Evolutionary conservation across 2,329 filamentous ascomycete genomes (phyloP), one percentile per base, ranked within the genome.

Genomic region (Aspergillus sp.): DNA sequence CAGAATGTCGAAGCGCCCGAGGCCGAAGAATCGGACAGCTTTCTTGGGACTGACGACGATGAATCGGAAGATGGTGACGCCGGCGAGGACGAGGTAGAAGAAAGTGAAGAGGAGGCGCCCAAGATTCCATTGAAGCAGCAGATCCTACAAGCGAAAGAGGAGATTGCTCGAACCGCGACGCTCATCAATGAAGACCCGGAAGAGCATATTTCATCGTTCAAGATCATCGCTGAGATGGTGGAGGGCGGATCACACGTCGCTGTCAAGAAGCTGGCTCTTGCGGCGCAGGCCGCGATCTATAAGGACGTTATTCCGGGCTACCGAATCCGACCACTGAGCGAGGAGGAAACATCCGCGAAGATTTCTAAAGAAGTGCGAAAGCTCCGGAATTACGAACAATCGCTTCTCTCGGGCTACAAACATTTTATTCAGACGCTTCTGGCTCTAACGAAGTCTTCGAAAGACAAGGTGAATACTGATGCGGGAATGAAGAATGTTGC

Each of bases 251-350:
- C 73, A 5, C 74, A 93, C 61, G 74, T 84, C 14, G 87, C 89
- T 2, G 87, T 99, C 52, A 88, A 90, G 77, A 96, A 96, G 75
- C 82, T 99, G 60, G 88, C 90, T 6, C 79, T 99, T 62, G 90
- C 88, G 48, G 91, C 95, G 21, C 93, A 97, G 75, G 83, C 95
- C 72, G 85, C 93, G 0, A 87, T 98, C 12, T 99, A 93, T 81
- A 96, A 93, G 73, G 95, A 98, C 75, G 85, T 97, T 47, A 98
- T 99, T 58, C 95, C 95, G 0, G 95, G 95, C 21, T 99, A 99
- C 73, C 85, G 95, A 60, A 98, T 99, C 79, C 88, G 95, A 17
- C 90, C 91, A 1, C 79, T 91, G 4, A 81, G 84, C 1, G 91
- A 96, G 59, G 89, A 91, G 33, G 86, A 88, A 45, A 82, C 88